Base-by-base conservation (phyloP, 371 early-diverging fungal species). In the Mucor indicus region DNA sequence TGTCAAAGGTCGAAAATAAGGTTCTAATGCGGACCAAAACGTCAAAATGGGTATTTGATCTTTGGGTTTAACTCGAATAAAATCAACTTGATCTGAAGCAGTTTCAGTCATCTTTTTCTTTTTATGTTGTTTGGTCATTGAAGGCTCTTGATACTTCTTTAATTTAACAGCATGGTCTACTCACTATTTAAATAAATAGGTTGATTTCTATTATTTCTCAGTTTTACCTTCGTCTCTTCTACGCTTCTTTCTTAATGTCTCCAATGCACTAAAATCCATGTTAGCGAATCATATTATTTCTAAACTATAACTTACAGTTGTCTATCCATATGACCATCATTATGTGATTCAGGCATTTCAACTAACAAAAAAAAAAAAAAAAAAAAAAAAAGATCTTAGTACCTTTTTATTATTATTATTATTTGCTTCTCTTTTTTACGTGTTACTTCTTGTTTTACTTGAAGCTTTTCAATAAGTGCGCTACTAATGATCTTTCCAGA, bases 21-120 rank as follows among this genome's bases (percentile, higher is more conserved):
- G 90, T 23, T 95, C 96, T 44, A 87, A 64, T 9, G 87, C 85
- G 5, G 75, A 51, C 88, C 90, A 92, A 57, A 90, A 95, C 3
- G 84, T 83, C 13, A 77, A 67, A 23, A 91, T 82, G 4, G 90
- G 88, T 11, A 93, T 81, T 62, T 93, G 94, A 53, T 89, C 63
- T 42, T 66, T 63, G 1, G 69, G 62, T 50, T 75, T 75, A 21
- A 71, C 69, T 17, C 75, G 57, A 6, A 69, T 52, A 39, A 71
- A 63, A 21, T 75, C 75, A 13, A 64, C 36, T 4, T 73, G 70
- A 16, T 67, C 60, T 31, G 23, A 2, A 5, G 15, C 22, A 21
- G 21, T 33, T 46, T 32, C 27, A 15, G 30, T 39, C 29, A 12
- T 35, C 8, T 50, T 50, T 8, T 32, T 33, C 37, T 38, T 44